Conservation (phyloP, 176 grass and related monocot species). For the bread wheat (Triticum aestivum) region IWGSC_CS_RefSeq_v2.1 NC_057800.1:219890081-219890580, state of each 20-base stretch:
- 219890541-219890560: conserved; percentile 11
- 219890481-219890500: background rate
- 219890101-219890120: conserved; percentile 32
- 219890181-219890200: background rate
- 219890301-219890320: conserved; percentile 75
- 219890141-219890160: background rate
- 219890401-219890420: conserved; percentile 55
- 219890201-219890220: background rate
- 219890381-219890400: conserved; percentile 85
- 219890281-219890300: conserved; percentile 75
- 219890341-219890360: conserved; percentile 74
- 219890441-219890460: conserved; percentile 64
- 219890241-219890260: background rate
- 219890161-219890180: background rate
- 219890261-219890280: background rate
- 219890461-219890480: conserved; percentile 61
- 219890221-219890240: background rate
- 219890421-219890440: conserved; percentile 70
- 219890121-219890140: background rate
- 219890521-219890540: background rate
- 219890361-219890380: conserved; percentile 67
- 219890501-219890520: background rate
- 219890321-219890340: conserved; percentile 65
- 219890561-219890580: conserved; percentile 78
- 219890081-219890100: background rate